Evolutionary conservation across 257 asterid genomes (phyloP).

Genomic region (Solanum etuberosum): DNA sequence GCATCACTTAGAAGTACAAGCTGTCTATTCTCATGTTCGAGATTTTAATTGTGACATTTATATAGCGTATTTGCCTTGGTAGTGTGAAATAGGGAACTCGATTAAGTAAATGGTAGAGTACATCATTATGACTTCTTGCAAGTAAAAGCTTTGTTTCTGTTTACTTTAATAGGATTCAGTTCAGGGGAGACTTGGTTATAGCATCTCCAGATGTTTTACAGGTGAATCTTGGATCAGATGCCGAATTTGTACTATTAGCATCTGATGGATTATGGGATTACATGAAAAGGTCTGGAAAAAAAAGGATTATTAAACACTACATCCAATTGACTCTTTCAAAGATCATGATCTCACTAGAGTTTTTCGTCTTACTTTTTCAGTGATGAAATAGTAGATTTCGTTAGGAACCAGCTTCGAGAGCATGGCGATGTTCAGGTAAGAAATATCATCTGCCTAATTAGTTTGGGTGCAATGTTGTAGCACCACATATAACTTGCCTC

Average conservation of each 20-base stretch:
- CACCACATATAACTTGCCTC: conserved; percentile 5
- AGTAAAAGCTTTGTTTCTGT: background rate
- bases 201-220: conserved; percentile 75
- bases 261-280: conserved; percentile 99
- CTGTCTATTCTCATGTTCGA: background rate
- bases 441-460: background rate
- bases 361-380: conserved; percentile 25
- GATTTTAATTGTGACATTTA: background rate
- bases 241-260: conserved; percentile 68
- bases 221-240: conserved; percentile 58
- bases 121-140: background rate
- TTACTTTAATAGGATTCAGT: conserved; percentile 41
- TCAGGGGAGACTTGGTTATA: conserved; percentile 65
- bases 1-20: background rate
- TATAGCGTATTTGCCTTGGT: background rate
- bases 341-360: background rate
- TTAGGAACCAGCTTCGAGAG: conserved; percentile 67
- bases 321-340: background rate
- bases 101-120: background rate
- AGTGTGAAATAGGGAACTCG: background rate
- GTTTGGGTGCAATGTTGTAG: background rate
- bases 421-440: conserved; percentile 85
- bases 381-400: conserved; percentile 49
- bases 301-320: background rate
- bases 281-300: conserved; percentile 40